Evolutionary conservation across 78 protist genomes (phyloP).

Genomic region (Salpingoeca rosetta): DNA sequence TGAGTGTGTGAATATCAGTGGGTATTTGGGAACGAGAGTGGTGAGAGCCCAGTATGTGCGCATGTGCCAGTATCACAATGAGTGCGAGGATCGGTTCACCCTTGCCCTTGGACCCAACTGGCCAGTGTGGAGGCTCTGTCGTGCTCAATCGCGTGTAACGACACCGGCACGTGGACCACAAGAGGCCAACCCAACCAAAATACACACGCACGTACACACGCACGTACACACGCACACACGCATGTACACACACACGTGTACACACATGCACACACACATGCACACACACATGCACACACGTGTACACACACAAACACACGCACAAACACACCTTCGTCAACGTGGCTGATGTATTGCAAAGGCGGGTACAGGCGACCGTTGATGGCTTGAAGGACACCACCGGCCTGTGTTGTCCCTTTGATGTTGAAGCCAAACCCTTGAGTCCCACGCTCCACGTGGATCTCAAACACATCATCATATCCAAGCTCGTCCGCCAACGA

Average conservation of each 20-base stretch:
- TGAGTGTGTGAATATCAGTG: conserved; percentile 8
- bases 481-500: not conserved
- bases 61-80: not conserved
- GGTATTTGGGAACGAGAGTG: not conserved
- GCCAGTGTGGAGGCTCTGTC: not conserved
- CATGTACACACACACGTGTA: too few species aligned
- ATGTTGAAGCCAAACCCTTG: not conserved
- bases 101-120: not conserved
- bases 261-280: too few species aligned
- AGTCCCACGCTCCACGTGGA: not conserved
- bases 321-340: not conserved
- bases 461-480: not conserved
- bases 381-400: not conserved
- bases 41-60: too few species aligned
- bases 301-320: too few species aligned
- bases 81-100: not conserved
- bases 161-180: not conserved
- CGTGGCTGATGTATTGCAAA: not conserved
- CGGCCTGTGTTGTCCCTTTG: not conserved
- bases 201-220: not conserved
- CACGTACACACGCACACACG: not conserved
- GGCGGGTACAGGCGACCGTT: not conserved
- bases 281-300: too few species aligned
- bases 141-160: not conserved
- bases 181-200: not conserved